phyloP scores from a whole-genome alignment of 2,329 filamentous ascomycete species.

The Alternaria hordeiaustralica region DNA sequence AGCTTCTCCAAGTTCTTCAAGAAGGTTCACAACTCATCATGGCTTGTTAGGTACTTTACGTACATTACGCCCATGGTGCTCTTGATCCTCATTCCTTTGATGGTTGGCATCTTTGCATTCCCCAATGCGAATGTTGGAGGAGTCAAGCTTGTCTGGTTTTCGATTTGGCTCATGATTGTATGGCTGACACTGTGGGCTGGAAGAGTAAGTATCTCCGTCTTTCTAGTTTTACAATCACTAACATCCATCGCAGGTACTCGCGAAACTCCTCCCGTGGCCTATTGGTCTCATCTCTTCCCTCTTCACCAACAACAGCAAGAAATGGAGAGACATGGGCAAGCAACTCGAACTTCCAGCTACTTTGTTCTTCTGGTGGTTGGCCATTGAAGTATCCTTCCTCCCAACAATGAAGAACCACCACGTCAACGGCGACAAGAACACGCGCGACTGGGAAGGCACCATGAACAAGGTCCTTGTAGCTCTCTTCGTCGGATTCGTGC shows the following conservation, averaged over 20 bases:
- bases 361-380: conserved; percentile 90
- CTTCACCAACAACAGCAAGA: conserved; percentile 86
- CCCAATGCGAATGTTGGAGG: conserved; percentile 71
- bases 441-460: conserved; percentile 73
- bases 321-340: conserved; percentile 88
- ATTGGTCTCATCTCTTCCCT: conserved; percentile 72
- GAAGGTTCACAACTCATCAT: conserved; percentile 68
- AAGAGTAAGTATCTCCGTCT: conserved; percentile 49
- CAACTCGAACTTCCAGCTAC: conserved; percentile 85
- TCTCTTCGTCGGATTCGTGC: conserved; percentile 76
- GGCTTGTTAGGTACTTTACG: conserved; percentile 71
- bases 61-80: conserved; percentile 72
- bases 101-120: conserved; percentile 68
- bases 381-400: conserved; percentile 82
- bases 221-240: conserved; percentile 4
- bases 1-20: conserved; percentile 70
- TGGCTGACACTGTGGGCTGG: conserved; percentile 91
- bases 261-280: conserved; percentile 68
- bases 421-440: conserved; percentile 58
- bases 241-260: conserved; percentile 57
- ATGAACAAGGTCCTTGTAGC: conserved; percentile 87
- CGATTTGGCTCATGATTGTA: conserved; percentile 91
- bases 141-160: conserved; percentile 86
- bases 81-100: conserved; percentile 70
- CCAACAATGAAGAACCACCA: conserved; percentile 78